Base-by-base conservation (phyloP, 371 early-diverging fungal species). In the Amoeboaphelidium protococcarum region DNA sequence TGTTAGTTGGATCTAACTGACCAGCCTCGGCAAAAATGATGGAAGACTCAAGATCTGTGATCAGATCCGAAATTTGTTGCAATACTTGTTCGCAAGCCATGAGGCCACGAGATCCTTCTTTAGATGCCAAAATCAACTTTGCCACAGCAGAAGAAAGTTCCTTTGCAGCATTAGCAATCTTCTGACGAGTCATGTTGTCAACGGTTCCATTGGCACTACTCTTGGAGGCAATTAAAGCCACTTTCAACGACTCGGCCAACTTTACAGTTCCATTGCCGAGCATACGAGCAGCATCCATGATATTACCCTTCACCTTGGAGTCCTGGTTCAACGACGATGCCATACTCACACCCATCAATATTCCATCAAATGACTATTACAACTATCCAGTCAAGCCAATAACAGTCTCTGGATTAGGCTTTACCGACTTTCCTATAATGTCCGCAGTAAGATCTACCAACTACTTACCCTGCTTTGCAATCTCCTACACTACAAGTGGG, bases 21-120 rank as follows among this genome's bases (percentile, higher is more conserved):
- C 61, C 64, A 1, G 65, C 62, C 21, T 53, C 52, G 1, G 68
- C 68, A 52, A 66, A 65, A n/a, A 66, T 62, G 2, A 55, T 19
- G 12, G 51, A 44, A 2, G 59, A 48, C 40, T 67, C 67, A 13
- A 70, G 41, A 20, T 66, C 67, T 13, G 58, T 22, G 4, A 62
- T 44, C 0, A 56, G 47, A 26, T 56, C 56, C 26, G 50, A 50
- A 43, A 62, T 49, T 12, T 25, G 25, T 12, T 23, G 41, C 2
- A 59, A 23, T 1, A 55, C 52, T 19, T 53, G 47, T 47, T 64
- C 44, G 44, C 64, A 63, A 2, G 52, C 54, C 20, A 53, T 6
- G 23, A 62, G 4, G 0, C 59, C 63, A 42, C 54, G 55, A 0
- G 58, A 54, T 10, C 62, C 63, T 41, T 66, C 60, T 40, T 65